Conservation (phyloP, 2,329 filamentous ascomycete genomes). For the Monilinia aucupariae region DNA sequence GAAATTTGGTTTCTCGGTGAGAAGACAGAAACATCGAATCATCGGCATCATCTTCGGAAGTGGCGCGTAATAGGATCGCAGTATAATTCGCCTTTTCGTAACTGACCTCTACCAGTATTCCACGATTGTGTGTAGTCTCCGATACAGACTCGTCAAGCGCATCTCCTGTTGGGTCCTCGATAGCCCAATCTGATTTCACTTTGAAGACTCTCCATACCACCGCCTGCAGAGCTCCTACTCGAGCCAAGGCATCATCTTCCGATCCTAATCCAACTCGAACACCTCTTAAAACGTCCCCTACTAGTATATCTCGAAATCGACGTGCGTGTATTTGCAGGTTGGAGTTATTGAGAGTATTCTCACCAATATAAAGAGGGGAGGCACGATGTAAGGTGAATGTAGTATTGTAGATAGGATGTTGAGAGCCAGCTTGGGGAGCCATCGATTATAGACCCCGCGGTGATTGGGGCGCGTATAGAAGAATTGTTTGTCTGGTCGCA, state of each 20-base stretch:
- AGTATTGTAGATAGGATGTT: conserved; percentile 42
- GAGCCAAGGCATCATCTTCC: conserved; percentile 35
- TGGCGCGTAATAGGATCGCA: conserved; percentile 28
- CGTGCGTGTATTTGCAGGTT: conserved; percentile 38
- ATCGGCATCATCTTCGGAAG: conserved; percentile 15
- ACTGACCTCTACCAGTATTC: conserved; percentile 27
- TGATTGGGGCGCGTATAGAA: background rate
- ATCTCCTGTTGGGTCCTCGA: conserved; percentile 10
- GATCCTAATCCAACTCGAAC: conserved; percentile 40
- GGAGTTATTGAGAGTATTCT: conserved; percentile 34
- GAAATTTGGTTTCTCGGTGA: conserved; percentile 33
- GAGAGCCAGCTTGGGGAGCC: conserved; percentile 7
- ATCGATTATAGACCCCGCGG: background rate
- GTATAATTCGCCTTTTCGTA: conserved; percentile 33
- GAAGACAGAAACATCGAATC: conserved; percentile 19
- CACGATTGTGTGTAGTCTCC: conserved; percentile 25
- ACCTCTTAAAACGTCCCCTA: conserved; percentile 42
- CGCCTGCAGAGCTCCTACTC: conserved; percentile 39
- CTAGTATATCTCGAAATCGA: conserved; percentile 40
- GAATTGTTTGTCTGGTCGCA: background rate
- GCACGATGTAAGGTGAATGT: conserved; percentile 42
- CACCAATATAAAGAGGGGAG: conserved; percentile 42
- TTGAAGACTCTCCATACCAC: conserved; percentile 41
- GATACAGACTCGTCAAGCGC: background rate
- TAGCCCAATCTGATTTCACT: conserved; percentile 37